Conservation (phyloP, 1,139 yeast genomes). For the Kodamaea arcana region DNA sequence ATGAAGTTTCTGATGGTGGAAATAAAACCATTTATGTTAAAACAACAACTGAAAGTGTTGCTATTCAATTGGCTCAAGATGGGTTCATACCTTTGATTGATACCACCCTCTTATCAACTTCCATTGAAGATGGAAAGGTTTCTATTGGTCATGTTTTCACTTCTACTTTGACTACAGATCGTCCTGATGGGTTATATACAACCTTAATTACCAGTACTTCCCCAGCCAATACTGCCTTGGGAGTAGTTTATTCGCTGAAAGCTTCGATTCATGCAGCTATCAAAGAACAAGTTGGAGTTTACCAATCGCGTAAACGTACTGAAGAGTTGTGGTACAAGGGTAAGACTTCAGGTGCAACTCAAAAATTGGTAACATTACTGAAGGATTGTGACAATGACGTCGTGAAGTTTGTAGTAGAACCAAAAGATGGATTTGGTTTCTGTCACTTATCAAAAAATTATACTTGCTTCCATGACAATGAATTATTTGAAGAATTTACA, state of each 20-base stretch:
- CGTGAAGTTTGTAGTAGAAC: conserved; percentile 79
- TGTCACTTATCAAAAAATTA: conserved; percentile 75
- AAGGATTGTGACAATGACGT: conserved; percentile 93
- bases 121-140: conserved; percentile 26
- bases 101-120: conserved; percentile 39
- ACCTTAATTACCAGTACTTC: conserved; percentile 75
- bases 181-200: conserved; percentile 80
- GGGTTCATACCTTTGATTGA: conserved; percentile 50
- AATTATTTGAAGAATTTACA: conserved; percentile 40
- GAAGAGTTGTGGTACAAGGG: conserved; percentile 94
- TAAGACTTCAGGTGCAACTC: conserved; percentile 92
- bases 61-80: conserved; percentile 25
- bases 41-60: conserved; percentile 21
- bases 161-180: conserved; percentile 68
- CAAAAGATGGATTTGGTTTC: conserved; percentile 73
- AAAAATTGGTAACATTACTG: conserved; percentile 59
- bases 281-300: conserved; percentile 80
- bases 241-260: conserved; percentile 84
- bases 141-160: conserved; percentile 52
- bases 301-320: conserved; percentile 83
- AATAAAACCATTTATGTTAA: conserved; percentile 40
- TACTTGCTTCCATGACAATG: conserved; percentile 65
- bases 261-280: conserved; percentile 82
- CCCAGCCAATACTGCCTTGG: conserved; percentile 57
- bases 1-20: conserved; percentile 32